A percentile compares a stretch with the other conserved stretches of the same genome.
Evolutionary conservation across 768 basidiomycete species (phyloP).

Genomic region (Lenzites betulinus): DNA sequence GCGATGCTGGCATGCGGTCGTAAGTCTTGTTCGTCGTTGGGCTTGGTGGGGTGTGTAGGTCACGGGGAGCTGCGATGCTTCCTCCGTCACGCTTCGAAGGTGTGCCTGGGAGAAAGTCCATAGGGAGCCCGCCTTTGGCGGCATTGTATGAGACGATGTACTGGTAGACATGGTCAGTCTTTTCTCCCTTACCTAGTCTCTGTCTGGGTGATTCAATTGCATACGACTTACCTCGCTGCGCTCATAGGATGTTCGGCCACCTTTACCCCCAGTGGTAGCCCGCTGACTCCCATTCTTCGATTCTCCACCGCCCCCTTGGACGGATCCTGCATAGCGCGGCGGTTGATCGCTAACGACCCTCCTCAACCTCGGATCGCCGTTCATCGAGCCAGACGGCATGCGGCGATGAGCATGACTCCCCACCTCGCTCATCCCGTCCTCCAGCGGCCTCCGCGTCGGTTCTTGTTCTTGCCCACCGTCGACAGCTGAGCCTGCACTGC

Average conservation of each 20-base stretch:
- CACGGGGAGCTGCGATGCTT: not conserved
- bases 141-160: conserved; percentile 32
- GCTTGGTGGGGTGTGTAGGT: conserved; percentile 19
- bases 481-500: conserved; percentile 17
- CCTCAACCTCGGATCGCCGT: conserved; percentile 16
- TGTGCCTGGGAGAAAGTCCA: conserved; percentile 18
- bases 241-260: conserved; percentile 25
- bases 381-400: conserved; percentile 14
- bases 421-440: conserved; percentile 20
- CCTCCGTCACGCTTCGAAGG: conserved; percentile 19
- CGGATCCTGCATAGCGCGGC: conserved; percentile 8
- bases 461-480: not conserved
- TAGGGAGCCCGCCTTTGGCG: conserved; percentile 12
- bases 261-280: conserved; percentile 4
- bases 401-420: conserved; percentile 27
- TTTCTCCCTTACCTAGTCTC: not conserved
- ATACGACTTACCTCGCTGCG: conserved; percentile 31
- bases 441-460: not conserved
- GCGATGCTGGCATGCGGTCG: conserved; percentile 19
- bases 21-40: conserved; percentile 13
- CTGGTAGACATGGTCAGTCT: conserved; percentile 8
- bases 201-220: not conserved
- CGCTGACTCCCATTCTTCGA: conserved; percentile 6
- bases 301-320: conserved; percentile 1
- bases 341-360: conserved; percentile 21